Conservation (phyloP, 768 basidiomycete species). For the Termitomyces sp. region DNA sequence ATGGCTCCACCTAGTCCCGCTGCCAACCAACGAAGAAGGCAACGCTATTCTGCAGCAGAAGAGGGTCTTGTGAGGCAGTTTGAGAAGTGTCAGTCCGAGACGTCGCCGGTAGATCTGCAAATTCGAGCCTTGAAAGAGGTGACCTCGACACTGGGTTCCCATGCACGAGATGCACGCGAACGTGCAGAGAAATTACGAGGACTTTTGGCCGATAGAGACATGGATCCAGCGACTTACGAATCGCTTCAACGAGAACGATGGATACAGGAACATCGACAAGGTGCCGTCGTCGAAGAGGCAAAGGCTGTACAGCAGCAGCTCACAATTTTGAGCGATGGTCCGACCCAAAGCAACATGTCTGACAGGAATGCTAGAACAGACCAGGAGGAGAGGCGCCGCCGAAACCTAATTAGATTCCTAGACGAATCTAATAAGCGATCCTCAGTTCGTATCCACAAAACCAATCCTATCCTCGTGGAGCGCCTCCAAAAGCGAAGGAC, state of each 20-base stretch:
- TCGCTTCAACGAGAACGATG: conserved; percentile 41
- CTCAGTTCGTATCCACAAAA: conserved; percentile 22
- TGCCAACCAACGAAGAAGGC: conserved; percentile 18
- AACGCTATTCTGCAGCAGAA: conserved; percentile 42
- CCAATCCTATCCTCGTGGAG: conserved; percentile 20
- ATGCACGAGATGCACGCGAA: conserved; percentile 39
- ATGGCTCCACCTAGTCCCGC: neutral
- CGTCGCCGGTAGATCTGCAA: conserved; percentile 38
- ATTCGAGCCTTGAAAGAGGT: conserved; percentile 39
- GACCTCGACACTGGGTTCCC: conserved; percentile 34
- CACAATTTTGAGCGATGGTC: conserved; percentile 17
- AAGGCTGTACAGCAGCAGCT: conserved; percentile 30
- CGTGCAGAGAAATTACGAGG: conserved; percentile 32
- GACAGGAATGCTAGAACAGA: conserved; percentile 11
- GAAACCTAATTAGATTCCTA: conserved; percentile 34
- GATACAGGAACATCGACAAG: conserved; percentile 42
- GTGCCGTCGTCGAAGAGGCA: conserved; percentile 28
- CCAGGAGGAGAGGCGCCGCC: conserved; percentile 20
- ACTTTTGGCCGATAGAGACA: conserved; percentile 29
- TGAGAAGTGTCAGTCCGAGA: conserved; percentile 24
- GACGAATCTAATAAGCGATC: conserved; percentile 25
- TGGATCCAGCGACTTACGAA: conserved; percentile 30
- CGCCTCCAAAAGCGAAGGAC: conserved; percentile 26
- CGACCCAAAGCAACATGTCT: conserved; percentile 8
- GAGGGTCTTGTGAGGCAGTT: conserved; percentile 31